A percentile compares a stretch with the other conserved stretches of the same genome.
Conservation (phyloP, 164 flowering plant species). For the Chimonanthus salicifolius region DNA sequence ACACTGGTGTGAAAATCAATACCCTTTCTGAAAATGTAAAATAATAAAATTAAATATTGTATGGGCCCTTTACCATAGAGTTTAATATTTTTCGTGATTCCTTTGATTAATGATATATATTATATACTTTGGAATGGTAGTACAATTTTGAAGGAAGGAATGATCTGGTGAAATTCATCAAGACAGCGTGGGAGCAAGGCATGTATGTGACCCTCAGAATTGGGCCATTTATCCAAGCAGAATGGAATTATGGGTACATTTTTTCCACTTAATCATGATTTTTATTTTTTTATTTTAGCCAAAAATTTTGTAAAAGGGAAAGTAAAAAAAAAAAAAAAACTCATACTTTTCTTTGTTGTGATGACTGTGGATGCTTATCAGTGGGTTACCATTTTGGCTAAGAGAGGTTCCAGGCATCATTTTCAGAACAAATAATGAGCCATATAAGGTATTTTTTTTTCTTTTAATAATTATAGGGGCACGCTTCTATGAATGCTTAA, state of each 20-base stretch:
- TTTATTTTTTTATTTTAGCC: no score
- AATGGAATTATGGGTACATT: constrained; percentile 42
- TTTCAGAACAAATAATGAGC: constrained; percentile 57
- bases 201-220: constrained; percentile 42
- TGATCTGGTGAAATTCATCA: constrained; percentile 53
- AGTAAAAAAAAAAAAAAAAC: no score
- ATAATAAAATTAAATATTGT: background rate
- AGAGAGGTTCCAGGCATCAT: constrained; percentile 53
- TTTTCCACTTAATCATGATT: background rate
- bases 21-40: no score
- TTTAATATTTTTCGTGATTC: no score
- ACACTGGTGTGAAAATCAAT: no score
- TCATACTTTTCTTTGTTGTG: background rate
- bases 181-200: constrained; percentile 27
- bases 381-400: constrained; percentile 86
- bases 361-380: constrained; percentile 12
- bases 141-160: constrained; percentile 39
- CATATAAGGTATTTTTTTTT: constrained; percentile 49
- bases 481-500: background rate
- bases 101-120: background rate
- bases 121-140: constrained; percentile 20
- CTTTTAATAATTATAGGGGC: background rate
- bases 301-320: no score
- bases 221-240: constrained; percentile 56
- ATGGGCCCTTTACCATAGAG: background rate